These are phyloP conservation scores for Penicillium sclerotiorum DNA, from an alignment of 2,329 filamentous ascomycete genomes.

Conservation along the genomic window DNA sequence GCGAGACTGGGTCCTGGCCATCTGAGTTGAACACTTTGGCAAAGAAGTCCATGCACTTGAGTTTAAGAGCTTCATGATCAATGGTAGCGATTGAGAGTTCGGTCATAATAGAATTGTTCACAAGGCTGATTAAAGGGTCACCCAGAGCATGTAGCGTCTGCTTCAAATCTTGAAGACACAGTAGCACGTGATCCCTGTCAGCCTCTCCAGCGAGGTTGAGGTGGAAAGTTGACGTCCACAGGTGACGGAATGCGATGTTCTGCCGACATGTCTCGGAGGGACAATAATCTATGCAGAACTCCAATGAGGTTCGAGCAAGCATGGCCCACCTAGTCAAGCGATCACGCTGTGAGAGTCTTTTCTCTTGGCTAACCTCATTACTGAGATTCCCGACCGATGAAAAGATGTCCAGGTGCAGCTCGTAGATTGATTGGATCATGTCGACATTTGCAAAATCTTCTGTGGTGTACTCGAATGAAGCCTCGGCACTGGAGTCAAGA, in stretches of 20 bases:
- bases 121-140: slow-evolving; percentile 60
- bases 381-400: slow-evolving; percentile 63
- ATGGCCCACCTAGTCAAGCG: slow-evolving; percentile 63
- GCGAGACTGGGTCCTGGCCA: slow-evolving; percentile 73
- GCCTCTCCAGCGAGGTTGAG: slow-evolving; percentile 60
- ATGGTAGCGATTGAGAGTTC: slow-evolving; percentile 81
- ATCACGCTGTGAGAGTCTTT: slow-evolving; percentile 58
- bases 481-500: slow-evolving; percentile 22
- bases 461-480: slow-evolving; percentile 29
- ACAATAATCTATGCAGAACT: slow-evolving; percentile 39
- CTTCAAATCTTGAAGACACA: slow-evolving; percentile 66
- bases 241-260: slow-evolving; percentile 60
- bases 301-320: slow-evolving; percentile 59
- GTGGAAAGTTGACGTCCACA: slow-evolving; percentile 68
- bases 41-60: slow-evolving; percentile 97
- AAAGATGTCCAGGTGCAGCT: slow-evolving; percentile 69
- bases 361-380: slow-evolving; percentile 57
- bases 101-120: slow-evolving; percentile 87
- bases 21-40: slow-evolving; percentile 84
- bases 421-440: slow-evolving; percentile 63
- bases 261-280: slow-evolving; percentile 35
- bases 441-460: slow-evolving; percentile 48
- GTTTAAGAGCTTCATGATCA: slow-evolving; percentile 85
- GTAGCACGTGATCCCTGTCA: slow-evolving; percentile 61
- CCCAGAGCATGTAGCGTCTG: slow-evolving; percentile 52